Conservation (phyloP, 352 stramenopile species). For the Globisporangium nunn region DNA sequence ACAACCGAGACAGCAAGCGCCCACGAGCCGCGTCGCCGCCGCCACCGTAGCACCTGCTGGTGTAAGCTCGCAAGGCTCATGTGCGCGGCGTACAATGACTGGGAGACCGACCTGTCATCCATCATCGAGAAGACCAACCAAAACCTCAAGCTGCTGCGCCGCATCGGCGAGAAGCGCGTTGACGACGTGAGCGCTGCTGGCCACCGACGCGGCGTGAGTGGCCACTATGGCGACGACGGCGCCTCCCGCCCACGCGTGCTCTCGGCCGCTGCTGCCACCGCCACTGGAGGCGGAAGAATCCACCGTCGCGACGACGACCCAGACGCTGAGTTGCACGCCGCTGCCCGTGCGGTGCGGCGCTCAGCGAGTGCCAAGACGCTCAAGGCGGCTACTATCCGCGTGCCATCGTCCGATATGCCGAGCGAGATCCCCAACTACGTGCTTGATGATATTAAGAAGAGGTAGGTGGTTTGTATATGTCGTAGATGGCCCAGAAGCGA, state of each 20-base stretch:
- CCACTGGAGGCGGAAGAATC: not conserved
- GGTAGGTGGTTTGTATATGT: not conserved
- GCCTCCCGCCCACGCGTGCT: constrained; percentile 11
- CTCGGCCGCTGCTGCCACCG: constrained; percentile 2
- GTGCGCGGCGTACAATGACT: constrained; percentile 58
- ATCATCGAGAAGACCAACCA: constrained; percentile 88
- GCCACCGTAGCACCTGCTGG: too few relatives aligned
- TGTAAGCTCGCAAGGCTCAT: constrained; percentile 15
- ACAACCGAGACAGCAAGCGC: too few relatives aligned
- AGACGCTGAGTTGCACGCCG: constrained; percentile 6
- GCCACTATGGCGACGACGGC: constrained; percentile 8
- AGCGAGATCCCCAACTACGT: constrained; percentile 37
- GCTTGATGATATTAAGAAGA: constrained; percentile 55
- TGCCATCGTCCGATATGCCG: constrained; percentile 34
- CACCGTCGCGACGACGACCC: constrained; percentile 2
- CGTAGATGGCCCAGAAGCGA: too few relatives aligned
- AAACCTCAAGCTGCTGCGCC: constrained; percentile 77
- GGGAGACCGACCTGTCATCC: constrained; percentile 77
- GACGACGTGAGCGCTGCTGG: constrained; percentile 32
- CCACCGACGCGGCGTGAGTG: too few relatives aligned
- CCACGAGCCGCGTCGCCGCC: not conserved
- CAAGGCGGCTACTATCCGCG: constrained; percentile 27
- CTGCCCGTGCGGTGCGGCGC: constrained; percentile 1
- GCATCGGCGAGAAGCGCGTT: constrained; percentile 67
- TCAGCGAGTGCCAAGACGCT: constrained; percentile 7